These are phyloP conservation scores for Exophiala phaeomuriformis DNA, from an alignment of 2,329 filamentous ascomycete species.

Conservation along the genomic window DNA sequence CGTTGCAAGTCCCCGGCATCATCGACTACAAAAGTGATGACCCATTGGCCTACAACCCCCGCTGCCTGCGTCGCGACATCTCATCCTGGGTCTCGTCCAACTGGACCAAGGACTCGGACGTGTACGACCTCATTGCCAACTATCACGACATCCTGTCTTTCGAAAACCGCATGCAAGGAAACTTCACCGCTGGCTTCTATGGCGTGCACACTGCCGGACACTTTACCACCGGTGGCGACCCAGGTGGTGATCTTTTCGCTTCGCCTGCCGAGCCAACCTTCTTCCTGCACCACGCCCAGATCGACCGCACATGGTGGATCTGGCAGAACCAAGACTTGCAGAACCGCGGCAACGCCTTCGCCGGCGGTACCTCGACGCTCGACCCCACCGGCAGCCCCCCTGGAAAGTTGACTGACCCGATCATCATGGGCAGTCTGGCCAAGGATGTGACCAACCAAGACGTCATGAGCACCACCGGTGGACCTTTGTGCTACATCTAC, in stretches of 20 bases:
- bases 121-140: conserved; percentile 13
- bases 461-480: conserved; percentile 21
- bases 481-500: conserved; percentile 25
- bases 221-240: conserved; percentile 23
- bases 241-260: conserved; percentile 22
- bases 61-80: conserved; percentile 22
- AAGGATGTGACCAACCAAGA: conserved; percentile 13
- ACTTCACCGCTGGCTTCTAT: conserved; percentile 16
- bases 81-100: conserved; percentile 21
- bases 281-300: conserved; percentile 22
- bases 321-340: conserved; percentile 22
- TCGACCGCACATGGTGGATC: conserved; percentile 21
- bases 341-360: conserved; percentile 14
- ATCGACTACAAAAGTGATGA: conserved; percentile 18
- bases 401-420: conserved; percentile 18
- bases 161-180: conserved; percentile 20
- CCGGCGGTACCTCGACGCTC: conserved; percentile 17
- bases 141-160: conserved; percentile 19
- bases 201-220: conserved; percentile 22
- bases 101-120: conserved; percentile 23
- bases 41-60: conserved; percentile 21
- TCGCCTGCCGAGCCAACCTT: conserved; percentile 20
- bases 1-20: conserved; percentile 14
- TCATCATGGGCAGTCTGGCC: conserved; percentile 14
- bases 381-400: conserved; percentile 16